These are phyloP conservation scores for Dendrocalamus latiflorus DNA, from an alignment of 202 grass and related monocot genomes.

Conservation along the genomic window DNA sequence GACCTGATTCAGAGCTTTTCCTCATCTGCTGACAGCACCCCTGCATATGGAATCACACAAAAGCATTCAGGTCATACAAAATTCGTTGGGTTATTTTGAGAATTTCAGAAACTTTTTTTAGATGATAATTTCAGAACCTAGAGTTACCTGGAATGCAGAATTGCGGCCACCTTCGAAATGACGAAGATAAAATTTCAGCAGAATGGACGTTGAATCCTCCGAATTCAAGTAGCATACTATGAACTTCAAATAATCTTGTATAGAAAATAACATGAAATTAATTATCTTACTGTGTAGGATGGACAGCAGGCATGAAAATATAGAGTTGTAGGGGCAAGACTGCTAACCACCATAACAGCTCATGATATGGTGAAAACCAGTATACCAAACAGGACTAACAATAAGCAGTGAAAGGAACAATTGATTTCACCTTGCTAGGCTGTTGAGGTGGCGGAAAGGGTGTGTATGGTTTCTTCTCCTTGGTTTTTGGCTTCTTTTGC, in stretches of 20 bases:
- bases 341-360: background rate
- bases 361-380: background rate
- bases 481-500: no score
- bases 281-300: background rate
- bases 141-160: no score
- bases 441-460: constrained; percentile 88
- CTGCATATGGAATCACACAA: no score
- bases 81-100: no score
- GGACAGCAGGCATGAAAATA: background rate
- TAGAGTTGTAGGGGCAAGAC: background rate
- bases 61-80: no score
- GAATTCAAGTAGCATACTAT: background rate
- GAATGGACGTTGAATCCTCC: background rate
- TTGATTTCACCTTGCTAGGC: constrained; percentile 74
- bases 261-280: background rate
- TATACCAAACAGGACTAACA: background rate
- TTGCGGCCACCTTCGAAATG: no score
- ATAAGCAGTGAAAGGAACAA: background rate
- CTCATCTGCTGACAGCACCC: no score
- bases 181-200: no score
- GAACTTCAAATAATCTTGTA: background rate
- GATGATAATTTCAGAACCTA: no score
- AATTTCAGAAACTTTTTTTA: no score
- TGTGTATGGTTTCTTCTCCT: no score
- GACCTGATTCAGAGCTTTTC: no score